These are phyloP conservation scores for Alternaria longipes DNA, from an alignment of 2,329 filamentous ascomycete genomes.

Conservation along the genomic window DNA sequence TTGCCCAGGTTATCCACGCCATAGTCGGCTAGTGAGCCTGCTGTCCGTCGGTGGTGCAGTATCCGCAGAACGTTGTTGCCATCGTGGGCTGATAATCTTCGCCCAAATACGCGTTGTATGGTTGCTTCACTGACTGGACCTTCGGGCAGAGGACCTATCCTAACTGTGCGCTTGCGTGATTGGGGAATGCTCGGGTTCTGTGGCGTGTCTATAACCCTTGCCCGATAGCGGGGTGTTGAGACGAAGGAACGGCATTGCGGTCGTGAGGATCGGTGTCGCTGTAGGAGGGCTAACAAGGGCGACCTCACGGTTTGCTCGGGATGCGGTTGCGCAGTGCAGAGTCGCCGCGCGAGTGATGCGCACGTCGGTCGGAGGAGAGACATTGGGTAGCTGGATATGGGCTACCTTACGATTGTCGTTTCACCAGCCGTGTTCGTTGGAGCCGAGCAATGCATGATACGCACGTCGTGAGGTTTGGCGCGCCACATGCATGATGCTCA, in stretches of 20 bases:
- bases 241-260: slow-evolving; percentile 39
- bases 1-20: slow-evolving; percentile 48
- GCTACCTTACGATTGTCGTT: slow-evolving; percentile 3
- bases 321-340: slow-evolving; percentile 33
- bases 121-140: slow-evolving; percentile 37
- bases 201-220: slow-evolving; percentile 38
- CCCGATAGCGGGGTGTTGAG: slow-evolving; percentile 32
- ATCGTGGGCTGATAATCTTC: slow-evolving; percentile 33
- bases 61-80: slow-evolving; percentile 52
- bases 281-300: slow-evolving; percentile 35
- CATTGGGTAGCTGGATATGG: slow-evolving; percentile 24
- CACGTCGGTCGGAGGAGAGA: slow-evolving; percentile 42
- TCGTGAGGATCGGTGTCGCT: slow-evolving; percentile 17
- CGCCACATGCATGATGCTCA: slow-evolving; percentile 9
- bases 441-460: slow-evolving; percentile 17
- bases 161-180: slow-evolving; percentile 41
- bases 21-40: slow-evolving; percentile 52
- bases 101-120: slow-evolving; percentile 46
- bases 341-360: slow-evolving; percentile 41
- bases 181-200: slow-evolving; percentile 30
- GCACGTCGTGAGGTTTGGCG: slow-evolving; percentile 7
- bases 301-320: slow-evolving; percentile 28
- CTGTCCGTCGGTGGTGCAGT: slow-evolving; percentile 52
- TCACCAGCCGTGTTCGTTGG: background rate
- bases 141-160: slow-evolving; percentile 44